A percentile compares a stretch with the other conserved stretches of the same genome.
Conservation (phyloP, 352 stramenopile genomes). For the Globisporangium polare region DNA sequence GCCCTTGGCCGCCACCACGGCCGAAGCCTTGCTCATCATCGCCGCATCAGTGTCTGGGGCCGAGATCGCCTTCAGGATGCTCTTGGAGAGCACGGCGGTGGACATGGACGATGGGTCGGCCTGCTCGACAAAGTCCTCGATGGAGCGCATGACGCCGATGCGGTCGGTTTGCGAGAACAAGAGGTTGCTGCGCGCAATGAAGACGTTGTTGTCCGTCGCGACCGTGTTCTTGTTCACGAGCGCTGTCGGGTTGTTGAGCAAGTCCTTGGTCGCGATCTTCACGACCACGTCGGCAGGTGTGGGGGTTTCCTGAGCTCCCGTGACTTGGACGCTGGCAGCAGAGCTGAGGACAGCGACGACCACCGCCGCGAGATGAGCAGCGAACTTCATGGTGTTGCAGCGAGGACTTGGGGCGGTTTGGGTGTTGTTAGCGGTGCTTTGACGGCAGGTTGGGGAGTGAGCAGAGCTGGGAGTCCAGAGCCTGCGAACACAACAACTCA, state of each 20-base stretch:
- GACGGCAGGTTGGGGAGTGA: neutral
- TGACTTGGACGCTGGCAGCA: neutral
- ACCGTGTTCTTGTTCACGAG: conserved; percentile 42
- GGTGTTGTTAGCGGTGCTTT: neutral
- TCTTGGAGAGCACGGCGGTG: conserved; percentile 15
- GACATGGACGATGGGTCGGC: conserved; percentile 5
- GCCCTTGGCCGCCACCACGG: conserved; percentile 25
- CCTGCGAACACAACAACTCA: neutral
- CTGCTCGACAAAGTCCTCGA: neutral
- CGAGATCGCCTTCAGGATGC: conserved; percentile 17
- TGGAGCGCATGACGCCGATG: conserved; percentile 4
- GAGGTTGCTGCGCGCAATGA: conserved; percentile 31
- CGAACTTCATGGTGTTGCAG: neutral
- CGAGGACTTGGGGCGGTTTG: neutral
- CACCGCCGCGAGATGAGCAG: neutral
- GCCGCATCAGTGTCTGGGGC: conserved; percentile 16
- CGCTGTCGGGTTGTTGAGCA: conserved; percentile 23
- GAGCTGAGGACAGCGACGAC: neutral
- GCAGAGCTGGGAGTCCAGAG: neutral
- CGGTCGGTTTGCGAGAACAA: conserved; percentile 30
- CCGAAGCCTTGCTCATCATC: conserved; percentile 33
- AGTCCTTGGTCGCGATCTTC: conserved; percentile 18
- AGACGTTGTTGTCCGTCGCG: conserved; percentile 34
- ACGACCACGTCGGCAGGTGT: neutral
- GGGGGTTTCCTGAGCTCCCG: neutral